These are phyloP conservation scores for Colletotrichum sp. DNA, from an alignment of 2,329 filamentous ascomycete genomes.

Conservation along the genomic window DNA sequence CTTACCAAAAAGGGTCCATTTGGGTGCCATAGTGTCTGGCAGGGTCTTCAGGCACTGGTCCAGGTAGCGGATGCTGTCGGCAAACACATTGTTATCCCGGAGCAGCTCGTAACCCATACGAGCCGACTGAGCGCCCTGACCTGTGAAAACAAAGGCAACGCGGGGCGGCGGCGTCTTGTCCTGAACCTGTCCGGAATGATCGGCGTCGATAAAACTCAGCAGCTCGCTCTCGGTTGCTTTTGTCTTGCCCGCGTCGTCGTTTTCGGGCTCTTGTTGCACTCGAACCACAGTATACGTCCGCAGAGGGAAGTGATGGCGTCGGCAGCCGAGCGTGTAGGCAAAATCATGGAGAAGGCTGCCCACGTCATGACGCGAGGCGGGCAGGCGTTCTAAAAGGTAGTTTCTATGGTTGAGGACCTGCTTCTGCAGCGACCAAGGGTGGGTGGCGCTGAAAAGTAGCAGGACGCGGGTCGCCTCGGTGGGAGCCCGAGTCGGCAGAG, in stretches of 20 bases:
- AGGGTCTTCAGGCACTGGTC: not conserved
- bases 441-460: not conserved
- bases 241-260: not conserved
- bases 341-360: conserved; percentile 13
- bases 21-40: not conserved
- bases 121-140: conserved; percentile 50
- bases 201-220: not conserved
- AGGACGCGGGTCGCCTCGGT: not conserved
- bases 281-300: conserved; percentile 12
- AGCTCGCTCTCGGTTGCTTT: not conserved
- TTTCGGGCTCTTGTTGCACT: not conserved
- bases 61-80: conserved; percentile 3
- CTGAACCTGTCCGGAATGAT: conserved; percentile 21
- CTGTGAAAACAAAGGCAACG: conserved; percentile 38
- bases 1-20: not conserved
- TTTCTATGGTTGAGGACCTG: not conserved
- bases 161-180: conserved; percentile 28
- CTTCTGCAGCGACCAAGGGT: not conserved
- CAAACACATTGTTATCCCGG: not conserved
- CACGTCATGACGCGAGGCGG: conserved; percentile 7
- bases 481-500: not conserved
- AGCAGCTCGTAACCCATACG: conserved; percentile 42
- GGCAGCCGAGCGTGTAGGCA: conserved; percentile 20
- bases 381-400: not conserved
- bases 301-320: conserved; percentile 16